Base-by-base conservation (phyloP, 2,329 filamentous ascomycete genomes). In the Leptographium flavum region DNA sequence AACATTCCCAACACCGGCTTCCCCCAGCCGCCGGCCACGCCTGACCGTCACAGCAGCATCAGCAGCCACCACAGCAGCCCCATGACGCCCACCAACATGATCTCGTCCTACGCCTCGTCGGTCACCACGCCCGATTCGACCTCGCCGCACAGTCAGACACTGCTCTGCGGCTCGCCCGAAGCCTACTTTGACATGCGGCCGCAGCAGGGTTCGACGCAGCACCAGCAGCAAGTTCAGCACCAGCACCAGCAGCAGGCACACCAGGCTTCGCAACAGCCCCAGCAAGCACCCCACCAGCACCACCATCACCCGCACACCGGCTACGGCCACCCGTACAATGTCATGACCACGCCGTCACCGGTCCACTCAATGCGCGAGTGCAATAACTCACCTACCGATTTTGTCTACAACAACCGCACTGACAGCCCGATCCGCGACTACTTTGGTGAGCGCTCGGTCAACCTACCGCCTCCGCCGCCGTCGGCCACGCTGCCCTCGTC, bases 31-130 rank as follows among this genome's bases (percentile, higher is more conserved):
- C 51, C 51, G 3, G 42, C 47, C 11, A 53, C 51, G 5, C 51
- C 51, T 5, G 45, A 46, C 27, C 48, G 50, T 23, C 45, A 48
- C 39, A 35, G 42, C 48, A 53, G 50, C 47, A 42, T 49, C 31
- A 44, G 41, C 46, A 51, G 51, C 31, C 28, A 14, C 15, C 32
- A 43, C 15, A 43, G 40, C 39, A 45, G 45, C 27, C 47, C 45
- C 21, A 39, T 19, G 8, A 83, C 86, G 39, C 83, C 81, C 59
- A 93, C 83, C 49, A 83, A 87, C 52, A 94, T 79, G 51, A 85
- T 77, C 51, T 81, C 75, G 38, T 87, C 81, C 54, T 92, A 88
- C 33, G 94, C 73, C 46, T 85, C 87, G 50, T 94, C 87, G 31
- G 90, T 87, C 15, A 96, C 79, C 38, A 46, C 45, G 3, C 48